phyloP scores from a whole-genome alignment of 495 filamentous ascomycete genomes.

The Mytilinidion resinicola region DNA sequence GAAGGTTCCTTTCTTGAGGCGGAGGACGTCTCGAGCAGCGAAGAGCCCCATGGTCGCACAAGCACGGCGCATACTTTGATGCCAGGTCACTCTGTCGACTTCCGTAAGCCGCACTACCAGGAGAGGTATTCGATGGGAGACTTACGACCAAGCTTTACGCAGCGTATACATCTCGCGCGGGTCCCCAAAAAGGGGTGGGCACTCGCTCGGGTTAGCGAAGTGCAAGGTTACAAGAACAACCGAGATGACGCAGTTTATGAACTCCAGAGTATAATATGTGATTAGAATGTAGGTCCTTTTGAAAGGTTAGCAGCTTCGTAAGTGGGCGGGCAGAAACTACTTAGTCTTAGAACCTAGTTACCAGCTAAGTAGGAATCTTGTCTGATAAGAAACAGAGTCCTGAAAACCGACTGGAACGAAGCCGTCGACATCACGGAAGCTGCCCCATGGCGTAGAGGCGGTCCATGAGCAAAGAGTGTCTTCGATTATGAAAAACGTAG shows the following conservation, averaged over 20 bases:
- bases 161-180: constrained; percentile 8
- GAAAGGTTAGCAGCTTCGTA: too few species aligned
- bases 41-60: background rate
- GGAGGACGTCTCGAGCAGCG: constrained; percentile 9
- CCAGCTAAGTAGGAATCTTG: too few species aligned
- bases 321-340: too few species aligned
- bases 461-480: constrained; percentile 2
- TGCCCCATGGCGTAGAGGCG: constrained; percentile 3
- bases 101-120: background rate
- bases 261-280: constrained; percentile 9
- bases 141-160: constrained; percentile 12
- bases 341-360: too few species aligned
- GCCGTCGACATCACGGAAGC: constrained; percentile 5
- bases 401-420: background rate
- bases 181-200: constrained; percentile 9
- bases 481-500: background rate
- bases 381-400: background rate
- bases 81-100: constrained; percentile 2
- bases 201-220: constrained; percentile 10
- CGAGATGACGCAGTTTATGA: background rate
- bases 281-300: constrained; percentile 6
- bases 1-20: constrained; percentile 11
- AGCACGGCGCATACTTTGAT: constrained; percentile 7
- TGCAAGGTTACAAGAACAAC: constrained; percentile 1
- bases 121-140: background rate